Evolutionary conservation across 352 stramenopile species (phyloP).

Genomic region (Thraustotheca clavata): DNA sequence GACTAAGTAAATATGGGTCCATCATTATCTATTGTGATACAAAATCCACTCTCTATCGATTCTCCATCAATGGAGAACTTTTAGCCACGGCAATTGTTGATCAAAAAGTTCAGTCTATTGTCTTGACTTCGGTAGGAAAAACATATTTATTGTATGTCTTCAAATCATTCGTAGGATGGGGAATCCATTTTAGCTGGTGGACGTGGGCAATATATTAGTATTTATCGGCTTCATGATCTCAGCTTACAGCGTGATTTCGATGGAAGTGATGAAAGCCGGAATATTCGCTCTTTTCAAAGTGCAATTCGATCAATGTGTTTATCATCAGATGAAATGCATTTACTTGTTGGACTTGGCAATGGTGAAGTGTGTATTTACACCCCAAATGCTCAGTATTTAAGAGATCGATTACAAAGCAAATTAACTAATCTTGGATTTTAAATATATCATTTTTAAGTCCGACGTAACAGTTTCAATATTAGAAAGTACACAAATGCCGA

Average conservation of each 20-base stretch:
- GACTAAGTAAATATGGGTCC: not conserved
- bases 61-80: slow-evolving; percentile 18
- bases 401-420: slow-evolving; percentile 10
- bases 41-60: slow-evolving; percentile 14
- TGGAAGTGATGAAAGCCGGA: not conserved
- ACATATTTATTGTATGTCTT: not conserved
- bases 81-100: not conserved
- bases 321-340: slow-evolving; percentile 16
- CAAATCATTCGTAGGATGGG: slow-evolving; percentile 3
- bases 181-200: not conserved
- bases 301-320: slow-evolving; percentile 14
- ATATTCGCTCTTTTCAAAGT: slow-evolving; percentile 1
- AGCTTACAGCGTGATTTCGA: slow-evolving; percentile 11
- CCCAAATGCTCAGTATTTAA: slow-evolving; percentile 14
- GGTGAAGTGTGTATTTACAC: slow-evolving; percentile 20
- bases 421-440: slow-evolving; percentile 18
- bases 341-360: slow-evolving; percentile 16
- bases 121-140: not conserved
- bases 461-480: too few relatives aligned
- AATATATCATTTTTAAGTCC: too few relatives aligned
- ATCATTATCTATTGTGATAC: slow-evolving; percentile 17
- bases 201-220: slow-evolving; percentile 3
- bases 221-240: slow-evolving; percentile 19
- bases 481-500: too few relatives aligned
- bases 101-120: slow-evolving; percentile 15